Evolutionary conservation across 2,329 filamentous ascomycete species (phyloP).

Genomic region (Aspergillus floridensis): DNA sequence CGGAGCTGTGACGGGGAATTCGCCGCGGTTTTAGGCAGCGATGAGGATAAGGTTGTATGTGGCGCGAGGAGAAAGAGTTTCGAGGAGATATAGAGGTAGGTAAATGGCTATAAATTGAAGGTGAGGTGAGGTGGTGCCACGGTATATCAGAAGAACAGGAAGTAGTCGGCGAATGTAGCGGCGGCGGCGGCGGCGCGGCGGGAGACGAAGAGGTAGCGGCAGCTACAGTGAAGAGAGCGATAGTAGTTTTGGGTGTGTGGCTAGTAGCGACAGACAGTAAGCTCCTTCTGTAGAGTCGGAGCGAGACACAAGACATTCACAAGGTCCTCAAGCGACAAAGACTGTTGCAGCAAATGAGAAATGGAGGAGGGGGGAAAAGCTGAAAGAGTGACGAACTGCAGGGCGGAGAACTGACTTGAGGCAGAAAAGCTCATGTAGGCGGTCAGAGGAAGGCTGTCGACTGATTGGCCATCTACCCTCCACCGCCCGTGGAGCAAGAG

Average conservation of each 20-base stretch:
- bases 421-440: background rate
- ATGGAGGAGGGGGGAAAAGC: conserved; percentile 15
- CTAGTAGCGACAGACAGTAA: conserved; percentile 24
- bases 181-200: conserved; percentile 14
- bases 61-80: background rate
- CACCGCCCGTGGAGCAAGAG: background rate
- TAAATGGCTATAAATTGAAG: background rate
- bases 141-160: conserved; percentile 3
- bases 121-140: background rate
- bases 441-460: background rate
- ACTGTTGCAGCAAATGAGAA: conserved; percentile 10
- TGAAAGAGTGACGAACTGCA: conserved; percentile 8
- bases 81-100: background rate
- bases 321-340: conserved; percentile 15
- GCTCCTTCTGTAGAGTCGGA: conserved; percentile 30
- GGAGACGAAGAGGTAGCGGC: conserved; percentile 10
- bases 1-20: background rate
- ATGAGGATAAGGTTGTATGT: background rate
- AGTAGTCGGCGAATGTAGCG: background rate
- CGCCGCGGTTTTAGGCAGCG: background rate
- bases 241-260: conserved; percentile 16
- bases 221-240: conserved; percentile 13
- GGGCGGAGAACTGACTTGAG: conserved; percentile 11
- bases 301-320: conserved; percentile 39
- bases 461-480: conserved; percentile 22